Percentiles rank a stretch among this genome's conserved stretches.
Evolutionary conservation across 1,284 basidiomycete species (phyloP).

Genomic region (Apiotrichum laibachii): DNA sequence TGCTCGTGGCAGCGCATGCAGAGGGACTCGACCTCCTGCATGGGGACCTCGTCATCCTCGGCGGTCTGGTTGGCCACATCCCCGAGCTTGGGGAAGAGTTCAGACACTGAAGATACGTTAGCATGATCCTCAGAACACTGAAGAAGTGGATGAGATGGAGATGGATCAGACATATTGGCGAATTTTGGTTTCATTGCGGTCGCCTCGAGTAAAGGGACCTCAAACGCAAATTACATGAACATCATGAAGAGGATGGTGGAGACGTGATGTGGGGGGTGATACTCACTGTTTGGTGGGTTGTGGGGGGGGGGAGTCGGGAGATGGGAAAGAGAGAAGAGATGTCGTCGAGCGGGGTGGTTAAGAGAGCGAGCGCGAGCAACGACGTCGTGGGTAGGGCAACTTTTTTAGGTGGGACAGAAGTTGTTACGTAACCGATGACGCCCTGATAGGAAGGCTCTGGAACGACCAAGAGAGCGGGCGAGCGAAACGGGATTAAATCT

Average conservation of each 20-base stretch:
- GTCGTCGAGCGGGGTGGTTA: neutral
- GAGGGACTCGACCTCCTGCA: constrained; percentile 82
- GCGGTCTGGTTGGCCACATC: constrained; percentile 44
- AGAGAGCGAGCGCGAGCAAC: neutral
- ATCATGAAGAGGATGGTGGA: constrained; percentile 29
- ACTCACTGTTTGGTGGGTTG: constrained; percentile 10
- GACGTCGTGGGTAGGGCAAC: too few relatives aligned
- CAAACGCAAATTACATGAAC: constrained; percentile 53
- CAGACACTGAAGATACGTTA: constrained; percentile 6
- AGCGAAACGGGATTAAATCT: too few relatives aligned
- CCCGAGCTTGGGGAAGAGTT: constrained; percentile 47
- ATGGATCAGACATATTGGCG: constrained; percentile 45
- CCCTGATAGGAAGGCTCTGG: too few relatives aligned
- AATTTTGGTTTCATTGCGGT: constrained; percentile 45
- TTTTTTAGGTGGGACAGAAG: too few relatives aligned
- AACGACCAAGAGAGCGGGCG: too few relatives aligned
- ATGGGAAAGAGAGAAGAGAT: neutral
- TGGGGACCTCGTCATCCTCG: constrained; percentile 57
- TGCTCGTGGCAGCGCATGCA: constrained; percentile 93
- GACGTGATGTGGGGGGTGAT: neutral
- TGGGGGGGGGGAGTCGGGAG: neutral
- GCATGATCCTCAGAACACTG: neutral
- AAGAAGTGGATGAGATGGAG: neutral
- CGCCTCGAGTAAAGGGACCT: constrained; percentile 13
- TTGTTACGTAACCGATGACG: too few relatives aligned